A percentile compares a stretch with the other conserved stretches of the same genome.
These are phyloP conservation scores for Sporothrix inflata DNA, from an alignment of 2,329 filamentous ascomycete genomes.

Conservation along the genomic window DNA sequence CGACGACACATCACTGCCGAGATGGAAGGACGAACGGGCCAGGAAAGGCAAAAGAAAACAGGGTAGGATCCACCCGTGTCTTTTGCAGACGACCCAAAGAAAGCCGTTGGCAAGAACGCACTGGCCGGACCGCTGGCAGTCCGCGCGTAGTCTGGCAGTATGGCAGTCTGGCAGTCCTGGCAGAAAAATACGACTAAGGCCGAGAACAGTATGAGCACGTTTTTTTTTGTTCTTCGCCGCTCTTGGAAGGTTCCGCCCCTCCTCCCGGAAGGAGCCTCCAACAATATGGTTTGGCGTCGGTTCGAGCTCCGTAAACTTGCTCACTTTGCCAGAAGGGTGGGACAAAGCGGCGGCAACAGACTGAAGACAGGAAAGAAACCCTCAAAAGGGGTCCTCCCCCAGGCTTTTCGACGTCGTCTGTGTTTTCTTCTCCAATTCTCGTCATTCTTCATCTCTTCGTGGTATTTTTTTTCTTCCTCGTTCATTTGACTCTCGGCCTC, in stretches of 20 bases:
- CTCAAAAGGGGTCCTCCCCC: neutral
- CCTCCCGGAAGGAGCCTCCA: neutral
- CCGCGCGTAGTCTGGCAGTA: neutral
- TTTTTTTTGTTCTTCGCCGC: neutral
- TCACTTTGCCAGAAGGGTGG: neutral
- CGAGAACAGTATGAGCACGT: constrained; percentile 15
- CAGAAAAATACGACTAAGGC: neutral
- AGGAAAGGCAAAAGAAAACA: neutral
- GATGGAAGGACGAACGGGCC: neutral
- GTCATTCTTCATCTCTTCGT: neutral
- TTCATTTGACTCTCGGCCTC: neutral
- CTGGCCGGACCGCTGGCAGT: too few relatives aligned
- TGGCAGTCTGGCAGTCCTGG: too few relatives aligned
- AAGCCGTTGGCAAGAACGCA: neutral
- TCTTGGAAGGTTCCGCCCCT: neutral
- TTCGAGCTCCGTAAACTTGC: constrained; percentile 23
- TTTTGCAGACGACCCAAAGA: neutral
- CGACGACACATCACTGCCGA: constrained; percentile 5
- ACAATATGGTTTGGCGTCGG: neutral
- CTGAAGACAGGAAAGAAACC: neutral
- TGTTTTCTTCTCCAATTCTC: neutral
- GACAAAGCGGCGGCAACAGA: neutral
- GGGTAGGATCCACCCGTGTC: constrained; percentile 11
- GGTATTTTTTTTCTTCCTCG: neutral
- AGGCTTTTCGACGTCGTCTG: neutral